Conservation (phyloP, 1,139 yeast genomes). For the Meyerozyma smithsonii region DNA sequence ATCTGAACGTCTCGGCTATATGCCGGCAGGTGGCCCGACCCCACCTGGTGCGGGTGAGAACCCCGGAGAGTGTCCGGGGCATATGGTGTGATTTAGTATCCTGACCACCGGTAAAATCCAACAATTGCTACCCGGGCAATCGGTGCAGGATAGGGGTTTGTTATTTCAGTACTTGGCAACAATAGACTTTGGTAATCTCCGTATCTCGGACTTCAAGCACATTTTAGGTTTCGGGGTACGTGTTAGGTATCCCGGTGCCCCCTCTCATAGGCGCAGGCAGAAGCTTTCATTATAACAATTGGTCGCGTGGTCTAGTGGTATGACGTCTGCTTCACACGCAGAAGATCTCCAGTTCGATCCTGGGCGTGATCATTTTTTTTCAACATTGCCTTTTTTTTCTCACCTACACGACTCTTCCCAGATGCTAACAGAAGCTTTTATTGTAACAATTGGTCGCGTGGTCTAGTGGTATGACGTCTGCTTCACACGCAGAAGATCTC, state of each 20-base stretch:
- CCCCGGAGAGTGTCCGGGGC: neutral
- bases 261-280: neutral
- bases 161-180: too few relatives aligned
- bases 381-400: too few relatives aligned
- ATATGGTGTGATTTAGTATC: too few relatives aligned
- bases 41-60: constrained; percentile 1
- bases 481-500: constrained; percentile 13
- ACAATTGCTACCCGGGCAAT: too few relatives aligned
- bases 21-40: neutral
- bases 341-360: constrained; percentile 18
- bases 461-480: constrained; percentile 18
- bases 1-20: too few relatives aligned
- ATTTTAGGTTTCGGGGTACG: neutral
- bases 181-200: too few relatives aligned
- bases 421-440: neutral
- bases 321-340: constrained; percentile 18
- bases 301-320: constrained; percentile 17
- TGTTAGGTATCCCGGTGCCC: neutral
- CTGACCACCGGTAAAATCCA: too few relatives aligned
- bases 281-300: neutral
- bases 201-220: neutral
- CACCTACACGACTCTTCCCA: too few relatives aligned
- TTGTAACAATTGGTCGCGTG: constrained; percentile 11
- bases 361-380: constrained; percentile 13
- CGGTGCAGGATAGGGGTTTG: too few relatives aligned